A percentile compares a stretch with the other conserved stretches of the same genome.
Evolutionary conservation across 495 filamentous ascomycete genomes (phyloP).

Genomic region (Haplographium delicatum): DNA sequence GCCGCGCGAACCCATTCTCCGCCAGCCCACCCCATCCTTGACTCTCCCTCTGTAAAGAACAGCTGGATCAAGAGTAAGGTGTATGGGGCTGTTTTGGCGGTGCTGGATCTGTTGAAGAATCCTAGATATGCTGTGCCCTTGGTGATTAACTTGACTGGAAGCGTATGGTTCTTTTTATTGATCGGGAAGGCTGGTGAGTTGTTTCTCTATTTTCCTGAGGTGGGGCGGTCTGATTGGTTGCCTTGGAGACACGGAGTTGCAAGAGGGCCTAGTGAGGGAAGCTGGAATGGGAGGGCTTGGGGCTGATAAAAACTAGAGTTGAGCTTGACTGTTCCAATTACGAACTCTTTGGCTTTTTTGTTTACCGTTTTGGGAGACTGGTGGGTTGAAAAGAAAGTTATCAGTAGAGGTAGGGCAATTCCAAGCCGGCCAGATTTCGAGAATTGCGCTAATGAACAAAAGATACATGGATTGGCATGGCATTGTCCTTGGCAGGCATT

Average conservation of each 20-base stretch:
- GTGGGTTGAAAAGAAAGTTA: conserved; percentile 88
- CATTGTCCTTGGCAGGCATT: conserved; percentile 74
- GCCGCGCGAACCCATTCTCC: conserved; percentile 57
- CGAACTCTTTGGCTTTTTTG: conserved; percentile 88
- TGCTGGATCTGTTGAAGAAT: conserved; percentile 70
- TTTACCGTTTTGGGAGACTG: conserved; percentile 95
- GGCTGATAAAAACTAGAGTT: conserved; percentile 52
- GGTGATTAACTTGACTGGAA: conserved; percentile 86
- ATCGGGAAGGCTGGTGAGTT: conserved; percentile 84
- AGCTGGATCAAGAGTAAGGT: conserved; percentile 52
- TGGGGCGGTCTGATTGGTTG: background rate
- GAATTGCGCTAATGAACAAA: background rate
- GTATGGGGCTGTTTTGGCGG: conserved; percentile 58
- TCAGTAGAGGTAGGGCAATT: conserved; percentile 58
- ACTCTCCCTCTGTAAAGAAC: conserved; percentile 29
- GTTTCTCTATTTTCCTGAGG: conserved; percentile 11
- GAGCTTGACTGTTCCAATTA: conserved; percentile 89
- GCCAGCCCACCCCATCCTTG: conserved; percentile 44
- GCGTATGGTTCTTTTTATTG: conserved; percentile 94
- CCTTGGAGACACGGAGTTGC: conserved; percentile 1
- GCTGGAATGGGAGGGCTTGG: background rate
- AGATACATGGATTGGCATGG: conserved; percentile 91
- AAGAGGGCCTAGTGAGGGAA: background rate
- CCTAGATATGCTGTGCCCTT: conserved; percentile 82
- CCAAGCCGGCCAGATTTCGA: background rate